phyloP scores from a whole-genome alignment of 257 asterid genomes.

The Plectranthus barbatus region DNA sequence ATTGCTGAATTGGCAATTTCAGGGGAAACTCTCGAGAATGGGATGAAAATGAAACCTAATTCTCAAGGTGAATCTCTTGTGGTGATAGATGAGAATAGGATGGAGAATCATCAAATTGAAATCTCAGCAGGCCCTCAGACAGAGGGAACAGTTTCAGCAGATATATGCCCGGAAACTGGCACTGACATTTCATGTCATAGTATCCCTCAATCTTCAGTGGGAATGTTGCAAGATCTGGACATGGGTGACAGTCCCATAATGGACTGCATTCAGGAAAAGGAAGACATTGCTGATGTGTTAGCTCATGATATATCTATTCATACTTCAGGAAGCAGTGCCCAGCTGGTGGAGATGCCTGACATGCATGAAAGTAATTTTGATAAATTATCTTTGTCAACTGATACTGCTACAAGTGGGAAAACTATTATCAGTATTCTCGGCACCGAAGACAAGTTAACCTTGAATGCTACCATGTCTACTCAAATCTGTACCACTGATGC shows the following conservation, averaged over 20 bases:
- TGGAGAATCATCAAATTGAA: constrained; percentile 10
- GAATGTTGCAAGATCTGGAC: constrained; percentile 12
- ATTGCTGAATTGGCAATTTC: constrained; percentile 10
- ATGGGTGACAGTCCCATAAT: background rate
- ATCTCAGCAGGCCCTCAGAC: constrained; percentile 15
- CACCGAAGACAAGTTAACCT: constrained; percentile 21
- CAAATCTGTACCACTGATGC: constrained; percentile 38
- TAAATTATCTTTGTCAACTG: constrained; percentile 11
- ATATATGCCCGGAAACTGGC: constrained; percentile 11
- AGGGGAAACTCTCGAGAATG: constrained; percentile 8
- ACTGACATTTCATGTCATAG: constrained; percentile 10
- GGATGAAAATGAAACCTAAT: background rate
- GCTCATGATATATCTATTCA: background rate
- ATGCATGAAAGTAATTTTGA: constrained; percentile 18
- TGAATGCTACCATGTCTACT: constrained; percentile 31
- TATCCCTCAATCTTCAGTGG: constrained; percentile 7
- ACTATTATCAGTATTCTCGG: constrained; percentile 10
- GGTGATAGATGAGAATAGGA: constrained; percentile 19
- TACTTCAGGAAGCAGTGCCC: background rate
- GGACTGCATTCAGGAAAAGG: background rate
- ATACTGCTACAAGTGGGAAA: constrained; percentile 20
- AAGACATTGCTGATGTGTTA: constrained; percentile 1
- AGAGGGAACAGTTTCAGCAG: constrained; percentile 14
- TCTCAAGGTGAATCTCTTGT: constrained; percentile 18
- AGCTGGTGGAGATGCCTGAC: constrained; percentile 24